Base-by-base conservation (phyloP, 805 yeast species). In the Saccharomycopsis microspora region DNA sequence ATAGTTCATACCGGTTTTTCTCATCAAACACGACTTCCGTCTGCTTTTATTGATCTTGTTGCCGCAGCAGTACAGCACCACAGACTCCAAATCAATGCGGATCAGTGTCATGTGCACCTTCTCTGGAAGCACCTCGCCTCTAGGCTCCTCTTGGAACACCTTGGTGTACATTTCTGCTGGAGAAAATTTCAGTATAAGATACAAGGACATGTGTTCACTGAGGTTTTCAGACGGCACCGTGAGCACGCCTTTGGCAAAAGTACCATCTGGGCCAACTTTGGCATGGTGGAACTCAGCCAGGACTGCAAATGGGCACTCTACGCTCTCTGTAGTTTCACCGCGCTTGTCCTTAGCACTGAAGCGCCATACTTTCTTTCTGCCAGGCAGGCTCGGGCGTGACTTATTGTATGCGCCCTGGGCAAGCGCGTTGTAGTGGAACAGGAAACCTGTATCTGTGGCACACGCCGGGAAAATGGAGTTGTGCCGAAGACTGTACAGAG, bases 241-340 rank as follows among this genome's bases (percentile, higher is more conserved):
- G 27, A 49, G 11, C n/a, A 49, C 52, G 5, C 52, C 52, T 39
- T 47, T 47, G 4, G 52, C 41, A 38, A 49, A 49, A 9, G 30
- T 3, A 11, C 42, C 39, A 5, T 46, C 29, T n/a, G 36, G 29
- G 11, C n/a, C 7, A 2, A 42, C 41, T 41, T 49, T 49, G 5
- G 52, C 43, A 37, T 49, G 52, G 8, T 42, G 35, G 39, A 49
- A 49, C 11, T 49, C 52, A 34, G 46, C 32, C 7, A 41, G 29
- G 37, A 49, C 35, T 4, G 40, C 35, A 37, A 49, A 49, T n/a
- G 49, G 50, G 32, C 39, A 42, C 31, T 42, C 38, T 10, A 49
- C 9, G 29, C 41, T 40, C 29, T 11, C 8, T 32, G 33, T 39
- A 42, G 30, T 5, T 10, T n/a, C 29, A 7, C 37, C 8, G 31